Evolutionary conservation across 805 yeast genomes (phyloP).

Genomic region (Candida insectorum): DNA sequence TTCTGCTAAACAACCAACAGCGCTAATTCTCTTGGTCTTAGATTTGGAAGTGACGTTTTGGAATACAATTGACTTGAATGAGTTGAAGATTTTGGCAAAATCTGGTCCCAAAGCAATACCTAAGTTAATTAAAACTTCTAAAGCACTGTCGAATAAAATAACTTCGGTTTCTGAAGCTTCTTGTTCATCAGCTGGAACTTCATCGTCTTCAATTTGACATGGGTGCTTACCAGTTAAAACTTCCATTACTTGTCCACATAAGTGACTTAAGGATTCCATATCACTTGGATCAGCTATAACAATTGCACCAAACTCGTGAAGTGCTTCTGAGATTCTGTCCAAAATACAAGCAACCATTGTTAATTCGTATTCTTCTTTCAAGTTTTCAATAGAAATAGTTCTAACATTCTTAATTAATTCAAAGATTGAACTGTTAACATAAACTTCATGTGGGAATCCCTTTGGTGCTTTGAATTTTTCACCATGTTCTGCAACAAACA

Average conservation of each 20-base stretch:
- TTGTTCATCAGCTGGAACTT: slow-evolving; percentile 60
- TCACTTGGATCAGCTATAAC: slow-evolving; percentile 61
- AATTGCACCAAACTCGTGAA: slow-evolving; percentile 69
- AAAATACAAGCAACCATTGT: slow-evolving; percentile 76
- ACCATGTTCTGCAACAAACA: slow-evolving; percentile 53
- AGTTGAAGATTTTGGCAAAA: slow-evolving; percentile 67
- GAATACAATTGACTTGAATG: slow-evolving; percentile 65
- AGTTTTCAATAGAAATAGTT: slow-evolving; percentile 54
- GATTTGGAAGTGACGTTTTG: slow-evolving; percentile 56
- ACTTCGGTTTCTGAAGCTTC: slow-evolving; percentile 50
- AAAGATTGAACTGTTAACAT: slow-evolving; percentile 55
- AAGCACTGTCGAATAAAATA: slow-evolving; percentile 75
- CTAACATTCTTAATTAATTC: slow-evolving; percentile 65
- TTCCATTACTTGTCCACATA: slow-evolving; percentile 69
- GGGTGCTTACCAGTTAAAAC: slow-evolving; percentile 80
- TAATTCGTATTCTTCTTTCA: slow-evolving; percentile 80
- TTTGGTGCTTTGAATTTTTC: slow-evolving; percentile 50
- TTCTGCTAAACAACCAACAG: slow-evolving; percentile 90
- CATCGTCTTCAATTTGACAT: slow-evolving; percentile 69
- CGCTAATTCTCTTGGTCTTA: slow-evolving; percentile 69
- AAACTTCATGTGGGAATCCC: slow-evolving; percentile 60
- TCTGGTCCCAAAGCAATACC: slow-evolving; percentile 76
- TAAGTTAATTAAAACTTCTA: slow-evolving; percentile 79
- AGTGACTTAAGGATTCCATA: slow-evolving; percentile 50
- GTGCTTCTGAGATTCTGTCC: slow-evolving; percentile 67